phyloP scores from a whole-genome alignment of 78 protist genomes.

The Dictyostelium purpureum region DNA sequence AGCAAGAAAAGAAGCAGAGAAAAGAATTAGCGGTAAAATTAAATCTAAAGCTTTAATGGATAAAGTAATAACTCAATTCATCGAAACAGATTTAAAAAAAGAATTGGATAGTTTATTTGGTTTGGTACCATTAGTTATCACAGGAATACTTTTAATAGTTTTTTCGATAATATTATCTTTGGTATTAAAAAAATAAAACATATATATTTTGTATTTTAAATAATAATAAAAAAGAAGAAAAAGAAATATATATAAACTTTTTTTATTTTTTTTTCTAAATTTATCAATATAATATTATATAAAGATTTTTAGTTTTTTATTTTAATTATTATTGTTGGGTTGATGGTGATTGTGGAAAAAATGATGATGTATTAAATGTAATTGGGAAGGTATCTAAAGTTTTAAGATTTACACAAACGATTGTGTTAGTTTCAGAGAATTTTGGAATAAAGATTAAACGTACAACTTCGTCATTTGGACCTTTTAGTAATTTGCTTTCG shows the following conservation, averaged over 20 bases:
- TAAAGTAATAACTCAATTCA: slow-evolving; percentile 38
- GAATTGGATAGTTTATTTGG: slow-evolving; percentile 22
- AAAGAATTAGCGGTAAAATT: slow-evolving; percentile 15
- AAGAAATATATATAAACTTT: neutral
- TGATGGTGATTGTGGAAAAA: slow-evolving; percentile 13
- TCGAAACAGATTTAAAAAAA: slow-evolving; percentile 34
- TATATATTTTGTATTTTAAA: neutral
- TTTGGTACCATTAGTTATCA: neutral
- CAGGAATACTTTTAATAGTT: neutral
- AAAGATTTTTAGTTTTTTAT: neutral
- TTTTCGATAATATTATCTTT: neutral
- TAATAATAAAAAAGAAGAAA: neutral
- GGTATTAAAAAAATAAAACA: no score
- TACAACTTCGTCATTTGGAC: slow-evolving; percentile 40
- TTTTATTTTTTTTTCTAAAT: neutral
- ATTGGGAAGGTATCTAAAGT: slow-evolving; percentile 53
- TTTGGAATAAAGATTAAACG: slow-evolving; percentile 52
- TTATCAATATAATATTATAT: neutral
- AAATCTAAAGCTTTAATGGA: slow-evolving; percentile 44
- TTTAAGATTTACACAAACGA: slow-evolving; percentile 45
- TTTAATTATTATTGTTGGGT: neutral
- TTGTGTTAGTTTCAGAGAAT: slow-evolving; percentile 34
- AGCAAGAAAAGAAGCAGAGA: slow-evolving; percentile 27
- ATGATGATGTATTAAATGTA: slow-evolving; percentile 7
- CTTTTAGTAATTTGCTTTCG: slow-evolving; percentile 33